These are phyloP conservation scores for Dioscorea alata DNA, from an alignment of 106 monocot species.

Conservation along the genomic window DNA sequence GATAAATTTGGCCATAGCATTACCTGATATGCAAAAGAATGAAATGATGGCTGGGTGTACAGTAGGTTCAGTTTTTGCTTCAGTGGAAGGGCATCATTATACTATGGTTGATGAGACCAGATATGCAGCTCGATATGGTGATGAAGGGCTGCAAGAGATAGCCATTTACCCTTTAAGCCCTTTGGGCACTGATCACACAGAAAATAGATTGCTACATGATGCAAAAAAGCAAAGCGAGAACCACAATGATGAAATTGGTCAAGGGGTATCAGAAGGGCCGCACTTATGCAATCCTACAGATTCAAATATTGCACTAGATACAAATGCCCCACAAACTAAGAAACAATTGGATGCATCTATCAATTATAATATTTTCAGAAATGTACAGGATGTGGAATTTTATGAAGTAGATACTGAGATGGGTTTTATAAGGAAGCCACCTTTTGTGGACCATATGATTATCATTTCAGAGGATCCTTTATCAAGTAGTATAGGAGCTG, in stretches of 20 bases:
- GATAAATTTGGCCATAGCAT: background rate
- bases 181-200: background rate
- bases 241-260: background rate
- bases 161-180: background rate
- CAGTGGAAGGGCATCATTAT: background rate
- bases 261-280: too few species aligned
- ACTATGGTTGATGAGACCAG: too few species aligned
- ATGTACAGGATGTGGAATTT: background rate
- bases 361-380: background rate
- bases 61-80: background rate
- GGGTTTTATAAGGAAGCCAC: slow-evolving; percentile 48
- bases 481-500: too few species aligned
- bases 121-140: too few species aligned
- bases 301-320: slow-evolving; percentile 6
- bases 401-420: slow-evolving; percentile 32
- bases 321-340: background rate
- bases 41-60: background rate
- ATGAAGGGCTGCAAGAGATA: background rate
- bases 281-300: background rate
- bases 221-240: background rate
- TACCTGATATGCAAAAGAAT: background rate
- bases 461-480: too few species aligned
- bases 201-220: background rate
- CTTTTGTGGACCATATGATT: slow-evolving; percentile 27
- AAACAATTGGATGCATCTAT: background rate